Conservation (phyloP, 805 yeast genomes). For the Ogataea paraovalis region DNA sequence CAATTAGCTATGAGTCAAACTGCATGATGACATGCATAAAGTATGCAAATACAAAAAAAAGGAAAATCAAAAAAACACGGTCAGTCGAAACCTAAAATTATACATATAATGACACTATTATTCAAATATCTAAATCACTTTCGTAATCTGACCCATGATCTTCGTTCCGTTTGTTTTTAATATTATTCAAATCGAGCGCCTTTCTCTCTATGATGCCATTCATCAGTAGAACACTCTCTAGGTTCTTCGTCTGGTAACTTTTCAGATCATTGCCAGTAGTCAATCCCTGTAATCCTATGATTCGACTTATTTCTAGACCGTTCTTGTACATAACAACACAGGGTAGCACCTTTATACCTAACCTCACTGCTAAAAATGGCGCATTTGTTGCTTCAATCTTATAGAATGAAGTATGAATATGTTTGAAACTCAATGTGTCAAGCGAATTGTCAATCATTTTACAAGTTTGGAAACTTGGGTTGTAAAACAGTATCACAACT, state of each 20-base stretch:
- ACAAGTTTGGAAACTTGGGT: slow-evolving; percentile 60
- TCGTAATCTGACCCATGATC: slow-evolving; percentile 30
- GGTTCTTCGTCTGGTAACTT: slow-evolving; percentile 41
- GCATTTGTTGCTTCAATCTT: slow-evolving; percentile 59
- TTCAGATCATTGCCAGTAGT: slow-evolving; percentile 37
- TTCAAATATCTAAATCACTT: slow-evolving; percentile 34
- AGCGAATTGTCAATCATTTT: slow-evolving; percentile 47
- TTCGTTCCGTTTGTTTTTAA: slow-evolving; percentile 8
- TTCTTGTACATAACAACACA: slow-evolving; percentile 57
- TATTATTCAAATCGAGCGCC: slow-evolving; percentile 30
- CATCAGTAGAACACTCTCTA: slow-evolving; percentile 42
- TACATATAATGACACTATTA: neutral
- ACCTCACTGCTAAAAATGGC: slow-evolving; percentile 65
- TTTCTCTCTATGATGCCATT: slow-evolving; percentile 33
- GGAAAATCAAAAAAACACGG: too few relatives aligned
- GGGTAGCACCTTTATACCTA: slow-evolving; percentile 66
- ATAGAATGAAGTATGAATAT: slow-evolving; percentile 50
- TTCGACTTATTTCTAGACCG: slow-evolving; percentile 55
- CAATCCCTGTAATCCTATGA: slow-evolving; percentile 68
- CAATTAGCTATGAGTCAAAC: too few relatives aligned
- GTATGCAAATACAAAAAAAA: neutral
- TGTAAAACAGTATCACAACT: slow-evolving; percentile 60
- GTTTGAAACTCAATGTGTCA: slow-evolving; percentile 49
- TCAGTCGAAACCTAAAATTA: too few relatives aligned
- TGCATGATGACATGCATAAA: too few relatives aligned